These are phyloP conservation scores for Trichoderma simmonsii DNA, from an alignment of 2,329 filamentous ascomycete genomes.

Conservation along the genomic window DNA sequence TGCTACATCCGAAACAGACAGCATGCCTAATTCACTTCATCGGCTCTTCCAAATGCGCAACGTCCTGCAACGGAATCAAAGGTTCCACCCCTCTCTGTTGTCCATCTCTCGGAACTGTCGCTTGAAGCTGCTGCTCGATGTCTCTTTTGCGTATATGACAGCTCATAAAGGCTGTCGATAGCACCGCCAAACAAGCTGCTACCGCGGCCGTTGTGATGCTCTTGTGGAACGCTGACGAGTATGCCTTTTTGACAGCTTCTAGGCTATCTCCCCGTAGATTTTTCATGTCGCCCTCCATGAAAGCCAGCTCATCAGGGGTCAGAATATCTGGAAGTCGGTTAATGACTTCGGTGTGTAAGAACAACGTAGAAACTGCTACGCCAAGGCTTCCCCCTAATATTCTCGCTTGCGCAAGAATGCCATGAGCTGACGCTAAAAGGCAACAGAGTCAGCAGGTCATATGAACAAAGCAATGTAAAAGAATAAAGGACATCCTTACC, in stretches of 20 bases:
- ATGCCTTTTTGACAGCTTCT: slow-evolving; percentile 36
- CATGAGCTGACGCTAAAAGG: slow-evolving; percentile 47
- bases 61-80: background rate
- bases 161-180: slow-evolving; percentile 38
- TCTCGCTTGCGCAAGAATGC: slow-evolving; percentile 49
- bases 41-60: background rate
- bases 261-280: slow-evolving; percentile 30
- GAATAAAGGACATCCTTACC: slow-evolving; percentile 34
- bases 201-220: slow-evolving; percentile 47
- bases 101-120: slow-evolving; percentile 21
- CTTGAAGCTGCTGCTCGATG: slow-evolving; percentile 24
- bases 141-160: slow-evolving; percentile 32
- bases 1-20: background rate
- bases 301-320: slow-evolving; percentile 29
- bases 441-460: background rate
- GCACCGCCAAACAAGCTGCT: slow-evolving; percentile 39
- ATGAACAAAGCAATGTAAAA: slow-evolving; percentile 20
- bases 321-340: slow-evolving; percentile 30
- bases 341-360: slow-evolving; percentile 36
- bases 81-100: background rate
- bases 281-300: slow-evolving; percentile 24
- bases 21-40: background rate
- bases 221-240: slow-evolving; percentile 43
- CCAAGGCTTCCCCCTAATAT: slow-evolving; percentile 54
- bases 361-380: slow-evolving; percentile 50